Evolutionary conservation across 2,329 filamentous ascomycete species (phyloP).

Genomic region (Grosmannia serpens): DNA sequence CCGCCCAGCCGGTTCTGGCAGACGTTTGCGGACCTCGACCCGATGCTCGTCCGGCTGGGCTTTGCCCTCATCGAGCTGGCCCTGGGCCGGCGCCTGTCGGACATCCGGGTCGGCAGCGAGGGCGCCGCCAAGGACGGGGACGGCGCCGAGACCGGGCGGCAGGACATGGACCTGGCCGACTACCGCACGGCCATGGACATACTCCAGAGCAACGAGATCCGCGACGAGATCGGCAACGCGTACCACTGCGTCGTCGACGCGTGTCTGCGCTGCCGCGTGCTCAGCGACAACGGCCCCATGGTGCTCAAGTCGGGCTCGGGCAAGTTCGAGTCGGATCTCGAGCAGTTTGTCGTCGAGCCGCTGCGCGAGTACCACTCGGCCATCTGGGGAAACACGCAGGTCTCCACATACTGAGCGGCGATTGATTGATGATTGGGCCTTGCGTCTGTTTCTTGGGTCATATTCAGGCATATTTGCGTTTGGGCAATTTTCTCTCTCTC

Average conservation of each 20-base stretch:
- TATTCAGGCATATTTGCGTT: neutral
- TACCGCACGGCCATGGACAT: conserved; percentile 10
- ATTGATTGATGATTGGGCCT: neutral
- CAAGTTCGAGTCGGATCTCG: conserved; percentile 9
- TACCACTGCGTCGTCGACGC: conserved; percentile 10
- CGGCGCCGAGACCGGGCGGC: neutral
- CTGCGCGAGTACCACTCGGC: conserved; percentile 7
- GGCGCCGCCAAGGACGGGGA: neutral
- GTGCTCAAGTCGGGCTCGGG: conserved; percentile 6
- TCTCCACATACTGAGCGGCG: conserved; percentile 3
- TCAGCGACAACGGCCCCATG: conserved; percentile 6
- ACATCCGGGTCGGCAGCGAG: conserved; percentile 4
- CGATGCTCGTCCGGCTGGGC: conserved; percentile 12
- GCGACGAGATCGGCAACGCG: conserved; percentile 10
- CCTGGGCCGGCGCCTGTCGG: conserved; percentile 6
- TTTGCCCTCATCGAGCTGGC: conserved; percentile 12
- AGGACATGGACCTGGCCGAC: conserved; percentile 8
- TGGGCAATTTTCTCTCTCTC: neutral
- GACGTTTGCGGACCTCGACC: conserved; percentile 9
- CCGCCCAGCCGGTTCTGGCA: conserved; percentile 8
- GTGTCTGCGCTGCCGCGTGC: conserved; percentile 9
- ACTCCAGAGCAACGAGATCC: conserved; percentile 11
- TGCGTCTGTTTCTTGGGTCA: neutral
- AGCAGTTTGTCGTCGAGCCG: conserved; percentile 11
- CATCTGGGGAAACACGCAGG: conserved; percentile 7